Evolutionary conservation across 2,329 filamentous ascomycete species (phyloP).

Genomic region (Stromatinia cepivora): DNA sequence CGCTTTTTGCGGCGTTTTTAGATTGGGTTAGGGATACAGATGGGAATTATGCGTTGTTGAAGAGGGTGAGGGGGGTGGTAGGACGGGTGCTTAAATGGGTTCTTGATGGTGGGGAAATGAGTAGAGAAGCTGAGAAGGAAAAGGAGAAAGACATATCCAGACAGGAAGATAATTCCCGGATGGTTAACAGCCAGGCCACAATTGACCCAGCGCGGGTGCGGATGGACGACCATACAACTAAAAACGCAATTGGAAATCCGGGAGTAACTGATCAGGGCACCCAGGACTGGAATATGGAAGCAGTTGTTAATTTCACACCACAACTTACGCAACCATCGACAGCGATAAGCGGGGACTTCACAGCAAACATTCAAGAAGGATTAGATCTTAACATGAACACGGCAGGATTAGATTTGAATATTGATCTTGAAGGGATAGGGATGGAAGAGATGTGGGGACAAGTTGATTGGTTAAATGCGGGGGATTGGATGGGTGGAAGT

Average conservation of each 20-base stretch:
- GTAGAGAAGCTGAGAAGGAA: neutral
- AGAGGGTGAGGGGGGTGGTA: constrained; percentile 13
- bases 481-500: constrained; percentile 4
- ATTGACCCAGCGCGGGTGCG: neutral
- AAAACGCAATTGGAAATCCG: neutral
- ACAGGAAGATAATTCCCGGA: neutral
- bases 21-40: constrained; percentile 40
- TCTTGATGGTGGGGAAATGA: constrained; percentile 4
- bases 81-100: constrained; percentile 3
- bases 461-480: constrained; percentile 15
- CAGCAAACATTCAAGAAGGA: no score
- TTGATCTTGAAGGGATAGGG: neutral
- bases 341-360: neutral
- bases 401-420: neutral
- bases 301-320: neutral
- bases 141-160: neutral
- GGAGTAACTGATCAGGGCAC: no score
- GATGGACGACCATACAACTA: neutral
- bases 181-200: neutral
- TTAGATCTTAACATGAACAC: no score
- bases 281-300: neutral
- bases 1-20: constrained; percentile 38
- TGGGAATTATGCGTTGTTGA: constrained; percentile 35
- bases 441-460: constrained; percentile 18
- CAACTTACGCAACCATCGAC: neutral